Base-by-base conservation (phyloP, 164 flowering plant species). In the Magnolia officinalis region DNA sequence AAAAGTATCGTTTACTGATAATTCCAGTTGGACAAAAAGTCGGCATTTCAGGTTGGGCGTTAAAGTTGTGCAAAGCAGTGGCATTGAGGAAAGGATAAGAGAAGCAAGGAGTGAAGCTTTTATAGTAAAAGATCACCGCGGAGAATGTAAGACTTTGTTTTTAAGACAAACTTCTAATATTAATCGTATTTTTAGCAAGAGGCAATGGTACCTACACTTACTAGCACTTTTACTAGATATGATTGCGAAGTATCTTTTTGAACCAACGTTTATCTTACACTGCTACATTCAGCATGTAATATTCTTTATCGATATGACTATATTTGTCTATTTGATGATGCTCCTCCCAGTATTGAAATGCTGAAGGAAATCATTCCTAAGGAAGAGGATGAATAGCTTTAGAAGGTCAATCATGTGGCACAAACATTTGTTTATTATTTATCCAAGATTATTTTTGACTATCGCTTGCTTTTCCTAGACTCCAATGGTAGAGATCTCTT, bases 91-190 rank as follows among this genome's bases (percentile, higher is more conserved):
- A 45, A 72, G 77, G 21, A 77, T 91, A 51, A 83, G 79, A 71
- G 93, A 88, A 80, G 93, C 87, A 29, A 83, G 78, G 71, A 90
- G 88, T 77, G 87, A 78, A 73, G 79, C 90, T 58, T 91, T 91
- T 76, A 24, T 82, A 8, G 96, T 91, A 11, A 89, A 89, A 78
- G 93, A 89, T 80, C 89, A 82, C 37, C 91, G 93, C 1, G 91
- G 92, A 71, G 90, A 87, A 78, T 76, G 92, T 90, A 84, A 86
- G 91, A 83, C 49, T 49, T 6, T 64, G 45, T 31, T 87, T 72
- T 89, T 94, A 77, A 66, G 6, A 26, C 23, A 68, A 24, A 71
- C 88, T 90, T 7, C 13, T 14, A 50, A 71, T 8, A 50, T 13
- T 59, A 59, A 13, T 59, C 63, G 1, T 59, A 2, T 19, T 59